Base-by-base conservation (phyloP, 305 asterid genomes). In the Galium porrigens region DNA sequence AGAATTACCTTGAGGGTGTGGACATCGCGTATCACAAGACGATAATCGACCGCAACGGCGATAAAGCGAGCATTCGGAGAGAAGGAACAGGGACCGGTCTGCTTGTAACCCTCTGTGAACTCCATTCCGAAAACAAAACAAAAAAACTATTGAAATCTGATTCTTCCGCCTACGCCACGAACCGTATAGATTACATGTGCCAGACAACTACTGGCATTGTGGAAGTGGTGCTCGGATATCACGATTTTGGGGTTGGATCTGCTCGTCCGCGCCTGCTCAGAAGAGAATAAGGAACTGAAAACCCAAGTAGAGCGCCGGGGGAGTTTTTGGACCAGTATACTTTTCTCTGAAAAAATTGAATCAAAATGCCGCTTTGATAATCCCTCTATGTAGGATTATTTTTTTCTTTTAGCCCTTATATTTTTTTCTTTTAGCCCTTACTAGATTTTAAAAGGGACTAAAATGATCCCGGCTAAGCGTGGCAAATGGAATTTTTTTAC, bases 21-120 rank as follows among this genome's bases (percentile, higher is more conserved):
- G 67, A 87, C 91, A 70, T 92, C 97, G 33, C 99, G 99, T 78
- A 92, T 81, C 39, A 87, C 97, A 9, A 92, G 86, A 58, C 99
- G 97, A 70, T 87, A 92, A 81, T 89, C 97, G 10, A 82, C 95
- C 0, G 97, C 88, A 9, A 92, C 88, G 8, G 99, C 99, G 25
- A 92, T 73, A 75, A 75, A 85, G 48, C 91, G 83, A 22, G 97
- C 82, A 73, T 92, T 80, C 0, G 97, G 99, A 37, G 99, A 92
- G 83, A 92, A 92, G 63, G 90, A 85, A 71, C 85, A 84, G 6
- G 97, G 89, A 0, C 97, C 99, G 29, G 87, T 67, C 72, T 84
- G 99, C 70, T 92, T 89, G 68, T 68, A 89, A 57, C 94, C 76
- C 61, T 89, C 97, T 2, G 99, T 87, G 74, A 89, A 87, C 81